Percentiles rank a stretch among this genome's conserved stretches.
Conservation (phyloP, 345 rosid genomes). For the Moricandia moricandioides region DNA sequence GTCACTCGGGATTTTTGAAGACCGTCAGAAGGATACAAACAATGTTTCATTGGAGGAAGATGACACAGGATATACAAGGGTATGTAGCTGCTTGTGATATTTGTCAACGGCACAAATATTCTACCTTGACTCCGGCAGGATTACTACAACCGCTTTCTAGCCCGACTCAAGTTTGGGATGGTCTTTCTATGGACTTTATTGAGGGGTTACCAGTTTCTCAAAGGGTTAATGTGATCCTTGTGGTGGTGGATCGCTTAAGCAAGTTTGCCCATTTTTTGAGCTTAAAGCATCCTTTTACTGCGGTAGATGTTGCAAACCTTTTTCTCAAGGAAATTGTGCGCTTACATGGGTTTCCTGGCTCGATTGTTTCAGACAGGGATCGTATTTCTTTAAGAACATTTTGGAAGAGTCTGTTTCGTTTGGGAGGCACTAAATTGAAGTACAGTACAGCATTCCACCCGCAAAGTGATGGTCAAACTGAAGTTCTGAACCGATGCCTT, state of each 20-base stretch:
- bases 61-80: background rate
- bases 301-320: background rate
- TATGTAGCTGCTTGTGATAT: background rate
- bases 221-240: background rate
- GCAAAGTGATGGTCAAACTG: background rate
- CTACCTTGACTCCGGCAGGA: background rate
- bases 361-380: background rate
- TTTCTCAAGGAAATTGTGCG: background rate
- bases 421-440: background rate
- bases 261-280: background rate
- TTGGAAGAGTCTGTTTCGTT: background rate
- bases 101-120: background rate
- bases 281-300: background rate
- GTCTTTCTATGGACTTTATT: background rate
- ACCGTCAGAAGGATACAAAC: background rate
- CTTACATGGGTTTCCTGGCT: background rate
- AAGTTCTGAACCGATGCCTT: background rate
- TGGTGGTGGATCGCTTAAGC: background rate
- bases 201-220: background rate
- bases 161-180: background rate
- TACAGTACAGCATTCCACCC: background rate
- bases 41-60: background rate
- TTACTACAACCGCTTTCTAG: background rate
- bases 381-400: background rate
- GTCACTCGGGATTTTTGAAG: background rate